These are phyloP conservation scores for Hypoxylon subgilvum DNA, from an alignment of 495 filamentous ascomycete genomes.

Conservation along the genomic window DNA sequence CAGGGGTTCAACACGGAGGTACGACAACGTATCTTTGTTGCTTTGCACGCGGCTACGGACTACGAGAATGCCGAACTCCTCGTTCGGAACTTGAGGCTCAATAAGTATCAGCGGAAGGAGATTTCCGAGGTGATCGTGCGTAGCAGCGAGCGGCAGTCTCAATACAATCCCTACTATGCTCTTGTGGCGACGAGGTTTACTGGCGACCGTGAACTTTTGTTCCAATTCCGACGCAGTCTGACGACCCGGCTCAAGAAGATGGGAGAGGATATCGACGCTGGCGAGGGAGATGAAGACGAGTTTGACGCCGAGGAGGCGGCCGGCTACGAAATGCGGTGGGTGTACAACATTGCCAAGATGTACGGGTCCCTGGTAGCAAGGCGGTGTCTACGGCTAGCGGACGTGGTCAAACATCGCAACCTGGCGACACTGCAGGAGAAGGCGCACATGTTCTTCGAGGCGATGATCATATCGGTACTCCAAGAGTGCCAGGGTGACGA, in stretches of 20 bases:
- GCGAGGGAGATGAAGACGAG: conserved; percentile 54
- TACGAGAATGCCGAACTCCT: conserved; percentile 80
- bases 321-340: conserved; percentile 60
- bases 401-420: conserved; percentile 76
- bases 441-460: conserved; percentile 77
- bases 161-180: conserved; percentile 93
- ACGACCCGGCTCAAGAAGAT: conserved; percentile 89
- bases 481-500: conserved; percentile 54
- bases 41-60: conserved; percentile 86
- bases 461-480: conserved; percentile 76
- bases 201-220: conserved; percentile 70
- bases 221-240: conserved; percentile 82
- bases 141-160: conserved; percentile 80
- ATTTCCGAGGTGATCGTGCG: conserved; percentile 87
- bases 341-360: conserved; percentile 91
- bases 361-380: conserved; percentile 76
- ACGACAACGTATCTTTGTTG: conserved; percentile 87
- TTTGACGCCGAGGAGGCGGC: conserved; percentile 58
- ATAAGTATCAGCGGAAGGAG: conserved; percentile 82
- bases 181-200: conserved; percentile 79
- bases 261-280: conserved; percentile 72
- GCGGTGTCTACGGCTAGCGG: conserved; percentile 63
- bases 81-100: conserved; percentile 81
- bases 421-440: conserved; percentile 76
- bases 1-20: conserved; percentile 96